These are phyloP conservation scores for Cudoniella acicularis DNA, from an alignment of 495 filamentous ascomycete species.

Conservation along the genomic window DNA sequence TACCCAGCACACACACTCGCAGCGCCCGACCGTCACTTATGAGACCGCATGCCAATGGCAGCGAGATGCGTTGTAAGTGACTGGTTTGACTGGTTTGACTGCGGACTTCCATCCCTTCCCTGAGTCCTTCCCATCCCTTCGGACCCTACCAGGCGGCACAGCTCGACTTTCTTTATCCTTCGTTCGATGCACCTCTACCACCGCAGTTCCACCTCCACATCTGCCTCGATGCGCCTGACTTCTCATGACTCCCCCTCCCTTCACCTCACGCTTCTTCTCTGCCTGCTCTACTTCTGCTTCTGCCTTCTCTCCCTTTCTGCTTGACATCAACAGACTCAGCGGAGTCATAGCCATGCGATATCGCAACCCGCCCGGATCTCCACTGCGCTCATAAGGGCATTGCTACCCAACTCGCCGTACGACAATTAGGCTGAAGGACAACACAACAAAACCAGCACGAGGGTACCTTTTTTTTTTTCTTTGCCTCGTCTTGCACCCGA, in stretches of 20 bases:
- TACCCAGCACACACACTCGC: not conserved
- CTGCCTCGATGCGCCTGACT: not conserved
- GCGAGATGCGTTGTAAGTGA: no score
- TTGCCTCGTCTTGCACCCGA: not conserved
- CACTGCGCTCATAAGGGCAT: slow-evolving; percentile 22
- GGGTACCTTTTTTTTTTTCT: not conserved
- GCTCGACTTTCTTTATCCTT: not conserved
- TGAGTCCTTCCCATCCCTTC: not conserved
- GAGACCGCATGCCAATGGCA: not conserved
- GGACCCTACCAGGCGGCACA: no score
- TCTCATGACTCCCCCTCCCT: not conserved
- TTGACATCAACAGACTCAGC: slow-evolving; percentile 6
- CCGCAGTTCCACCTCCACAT: not conserved
- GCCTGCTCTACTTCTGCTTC: not conserved
- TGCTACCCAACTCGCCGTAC: slow-evolving; percentile 23
- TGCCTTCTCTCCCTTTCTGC: not conserved
- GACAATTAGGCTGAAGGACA: slow-evolving; percentile 29
- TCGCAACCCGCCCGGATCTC: slow-evolving; percentile 5
- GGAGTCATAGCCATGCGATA: slow-evolving; percentile 23
- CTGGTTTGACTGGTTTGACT: no score
- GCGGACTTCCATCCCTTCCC: not conserved
- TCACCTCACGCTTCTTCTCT: not conserved
- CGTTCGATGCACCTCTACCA: not conserved
- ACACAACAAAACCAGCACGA: slow-evolving; percentile 15
- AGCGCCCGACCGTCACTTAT: slow-evolving; percentile 10